Conservation (phyloP, 176 grass and related monocot species). For the Triticum aestivum region IWGSC_CS_RefSeq_v2.1 NC_057811.1:50738207-50738706, state of each 20-base stretch:
- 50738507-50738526: not conserved
- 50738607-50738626: not conserved
- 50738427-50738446: not conserved
- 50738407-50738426: not conserved
- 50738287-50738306: no score
- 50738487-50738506: not conserved
- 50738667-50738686: not conserved
- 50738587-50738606: not conserved
- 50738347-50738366: conserved; percentile 29
- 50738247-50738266: no score
- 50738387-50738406: not conserved
- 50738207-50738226: no score
- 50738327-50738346: not conserved
- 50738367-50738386: not conserved
- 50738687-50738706: not conserved
- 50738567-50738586: not conserved
- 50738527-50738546: not conserved
- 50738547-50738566: not conserved
- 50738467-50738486: not conserved
- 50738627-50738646: not conserved
- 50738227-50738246: no score
- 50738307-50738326: not conserved
- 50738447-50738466: not conserved
- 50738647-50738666: not conserved
- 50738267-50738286: no score